Percentiles rank a stretch among this genome's conserved stretches.
Evolutionary conservation across 257 asterid genomes (phyloP).

Genomic region (Nicotiana paniculata): DNA sequence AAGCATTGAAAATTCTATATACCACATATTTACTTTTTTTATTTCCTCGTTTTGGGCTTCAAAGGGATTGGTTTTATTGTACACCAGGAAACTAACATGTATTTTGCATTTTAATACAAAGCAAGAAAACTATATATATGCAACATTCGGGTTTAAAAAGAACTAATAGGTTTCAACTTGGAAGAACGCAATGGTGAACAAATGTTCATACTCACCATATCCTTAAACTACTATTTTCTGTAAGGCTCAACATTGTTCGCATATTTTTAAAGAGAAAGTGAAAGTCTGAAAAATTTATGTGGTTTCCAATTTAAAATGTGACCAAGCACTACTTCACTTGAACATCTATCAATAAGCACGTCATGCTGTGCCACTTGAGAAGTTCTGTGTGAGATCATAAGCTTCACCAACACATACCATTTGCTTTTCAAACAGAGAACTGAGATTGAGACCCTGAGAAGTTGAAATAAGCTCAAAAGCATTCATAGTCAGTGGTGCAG

Average conservation of each 20-base stretch:
- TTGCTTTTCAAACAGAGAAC: slow-evolving; percentile 85
- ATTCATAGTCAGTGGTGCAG: slow-evolving; percentile 75
- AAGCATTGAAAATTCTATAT: neutral
- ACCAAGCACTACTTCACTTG: neutral
- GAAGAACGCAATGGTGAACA: neutral
- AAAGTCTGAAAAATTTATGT: neutral
- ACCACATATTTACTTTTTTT: neutral
- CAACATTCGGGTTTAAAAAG: neutral
- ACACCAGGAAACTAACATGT: neutral
- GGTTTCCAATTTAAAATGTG: neutral
- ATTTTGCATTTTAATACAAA: neutral
- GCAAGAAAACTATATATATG: neutral
- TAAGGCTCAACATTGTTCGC: neutral
- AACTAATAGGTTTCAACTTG: neutral
- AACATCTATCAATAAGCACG: neutral
- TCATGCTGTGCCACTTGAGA: neutral
- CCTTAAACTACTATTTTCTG: neutral
- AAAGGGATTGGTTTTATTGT: neutral
- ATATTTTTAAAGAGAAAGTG: neutral
- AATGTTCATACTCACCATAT: neutral
- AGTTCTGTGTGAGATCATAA: neutral
- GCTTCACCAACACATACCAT: slow-evolving; percentile 40
- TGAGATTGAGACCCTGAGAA: slow-evolving; percentile 93
- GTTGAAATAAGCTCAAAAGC: slow-evolving; percentile 96
- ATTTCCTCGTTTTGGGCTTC: neutral